Conservation (phyloP, 176 grass and related monocot genomes). For the Oryza brachyantha region DNA sequence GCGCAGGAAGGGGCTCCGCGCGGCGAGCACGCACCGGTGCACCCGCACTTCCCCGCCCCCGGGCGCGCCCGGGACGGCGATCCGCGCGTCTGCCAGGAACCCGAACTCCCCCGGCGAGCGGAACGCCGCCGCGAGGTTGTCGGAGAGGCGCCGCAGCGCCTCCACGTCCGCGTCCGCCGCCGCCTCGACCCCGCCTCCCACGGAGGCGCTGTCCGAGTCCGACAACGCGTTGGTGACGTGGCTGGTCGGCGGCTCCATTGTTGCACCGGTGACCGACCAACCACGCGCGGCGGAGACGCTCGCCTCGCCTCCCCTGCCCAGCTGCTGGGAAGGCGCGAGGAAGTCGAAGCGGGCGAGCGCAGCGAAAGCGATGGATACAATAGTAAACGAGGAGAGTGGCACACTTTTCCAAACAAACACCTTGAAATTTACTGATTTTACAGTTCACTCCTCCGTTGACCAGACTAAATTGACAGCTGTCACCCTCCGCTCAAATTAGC, state of each 20-base stretch:
- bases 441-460: not conserved
- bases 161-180: conserved; percentile 52
- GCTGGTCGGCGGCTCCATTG: conserved; percentile 51
- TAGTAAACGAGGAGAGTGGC: conserved; percentile 7
- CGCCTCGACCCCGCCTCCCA: not conserved
- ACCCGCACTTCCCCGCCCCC: conserved; percentile 32
- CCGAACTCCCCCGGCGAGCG: conserved; percentile 53
- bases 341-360: conserved; percentile 15
- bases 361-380: not conserved
- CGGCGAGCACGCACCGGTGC: conserved; percentile 86
- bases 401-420: not conserved
- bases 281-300: not conserved
- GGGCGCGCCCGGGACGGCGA: conserved; percentile 35
- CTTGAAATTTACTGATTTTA: not conserved
- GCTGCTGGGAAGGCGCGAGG: conserved; percentile 27
- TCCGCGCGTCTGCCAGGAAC: conserved; percentile 64
- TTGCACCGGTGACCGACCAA: too few species aligned
- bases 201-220: conserved; percentile 60
- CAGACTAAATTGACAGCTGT: not conserved
- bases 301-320: not conserved
- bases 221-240: conserved; percentile 43
- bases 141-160: conserved; percentile 88
- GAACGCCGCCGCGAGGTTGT: conserved; percentile 69
- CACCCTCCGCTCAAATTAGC: too few species aligned
- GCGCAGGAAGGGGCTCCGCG: conserved; percentile 86